Percentiles rank a stretch among this genome's conserved stretches.
phyloP scores from a whole-genome alignment of 2,329 filamentous ascomycete species.

The Trichoderma endophyticum region DNA sequence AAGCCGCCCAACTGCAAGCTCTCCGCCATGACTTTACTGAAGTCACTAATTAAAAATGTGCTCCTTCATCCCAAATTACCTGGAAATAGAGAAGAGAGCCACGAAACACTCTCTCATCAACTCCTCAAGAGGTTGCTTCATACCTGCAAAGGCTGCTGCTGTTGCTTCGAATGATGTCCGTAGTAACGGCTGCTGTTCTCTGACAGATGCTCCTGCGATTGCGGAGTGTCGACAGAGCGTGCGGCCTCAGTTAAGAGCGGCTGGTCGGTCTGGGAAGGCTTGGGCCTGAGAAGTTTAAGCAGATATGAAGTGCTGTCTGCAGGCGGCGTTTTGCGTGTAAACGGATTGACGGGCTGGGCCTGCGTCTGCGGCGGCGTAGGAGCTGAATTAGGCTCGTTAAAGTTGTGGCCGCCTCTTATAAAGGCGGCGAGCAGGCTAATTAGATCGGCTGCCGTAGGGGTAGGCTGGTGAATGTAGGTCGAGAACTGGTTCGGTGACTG shows the following conservation, averaged over 20 bases:
- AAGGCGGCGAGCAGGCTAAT: slow-evolving; percentile 57
- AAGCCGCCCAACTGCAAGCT: no score
- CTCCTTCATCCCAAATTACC: no score
- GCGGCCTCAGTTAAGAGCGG: slow-evolving; percentile 40
- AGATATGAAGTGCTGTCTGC: slow-evolving; percentile 80
- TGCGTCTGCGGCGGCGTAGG: slow-evolving; percentile 23
- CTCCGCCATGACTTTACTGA: no score
- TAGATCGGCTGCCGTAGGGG: slow-evolving; percentile 54
- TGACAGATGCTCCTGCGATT: slow-evolving; percentile 36
- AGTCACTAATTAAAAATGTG: no score
- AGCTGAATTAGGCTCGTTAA: slow-evolving; percentile 39
- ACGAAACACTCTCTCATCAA: no score
- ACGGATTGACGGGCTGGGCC: slow-evolving; percentile 34
- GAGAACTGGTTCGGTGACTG: slow-evolving; percentile 28
- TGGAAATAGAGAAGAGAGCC: no score
- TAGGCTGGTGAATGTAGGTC: slow-evolving; percentile 53
- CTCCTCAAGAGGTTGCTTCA: no score
- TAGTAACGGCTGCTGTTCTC: slow-evolving; percentile 31
- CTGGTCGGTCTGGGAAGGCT: slow-evolving; percentile 58
- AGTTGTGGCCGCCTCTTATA: slow-evolving; percentile 55
- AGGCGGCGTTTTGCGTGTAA: slow-evolving; percentile 50
- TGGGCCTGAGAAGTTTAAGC: slow-evolving; percentile 76
- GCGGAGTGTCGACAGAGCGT: slow-evolving; percentile 45
- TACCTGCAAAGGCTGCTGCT: slow-evolving; percentile 24
- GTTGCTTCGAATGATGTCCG: slow-evolving; percentile 30